Evolutionary conservation across 2,329 filamentous ascomycete genomes (phyloP).

Genomic region (Zymoseptoria tritici): DNA sequence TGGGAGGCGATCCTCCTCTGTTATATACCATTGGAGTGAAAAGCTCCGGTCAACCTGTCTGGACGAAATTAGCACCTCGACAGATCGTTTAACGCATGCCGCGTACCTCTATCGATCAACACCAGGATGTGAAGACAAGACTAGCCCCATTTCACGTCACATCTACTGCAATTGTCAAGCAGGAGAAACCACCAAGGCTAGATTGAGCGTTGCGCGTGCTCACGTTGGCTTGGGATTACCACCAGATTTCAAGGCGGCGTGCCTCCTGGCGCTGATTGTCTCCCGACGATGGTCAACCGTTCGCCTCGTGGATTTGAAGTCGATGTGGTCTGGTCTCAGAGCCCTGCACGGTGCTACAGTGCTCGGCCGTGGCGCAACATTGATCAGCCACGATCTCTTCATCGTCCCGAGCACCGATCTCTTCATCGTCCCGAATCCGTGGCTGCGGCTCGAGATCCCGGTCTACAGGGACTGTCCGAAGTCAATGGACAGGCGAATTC

Average conservation of each 20-base stretch:
- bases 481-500: neutral
- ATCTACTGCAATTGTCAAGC: conserved; percentile 4
- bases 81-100: conserved; percentile 11
- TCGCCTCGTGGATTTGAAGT: neutral
- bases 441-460: neutral
- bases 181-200: conserved; percentile 2
- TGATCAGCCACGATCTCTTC: neutral
- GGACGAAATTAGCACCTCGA: conserved; percentile 14
- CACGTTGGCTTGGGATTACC: neutral
- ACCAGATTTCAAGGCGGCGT: neutral
- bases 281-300: neutral
- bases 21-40: conserved; percentile 12
- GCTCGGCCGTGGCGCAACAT: neutral
- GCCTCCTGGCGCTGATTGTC: neutral
- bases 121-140: conserved; percentile 8
- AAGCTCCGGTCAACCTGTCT: conserved; percentile 7
- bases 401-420: neutral
- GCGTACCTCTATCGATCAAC: conserved; percentile 8
- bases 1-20: conserved; percentile 13
- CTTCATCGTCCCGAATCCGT: neutral
- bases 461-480: neutral
- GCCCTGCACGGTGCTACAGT: neutral
- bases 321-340: neutral
- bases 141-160: conserved; percentile 7
- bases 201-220: conserved; percentile 7